These are phyloP conservation scores for Ammopiptanthus mongolicus DNA, from an alignment of 306 rosid species.

Conservation along the genomic window DNA sequence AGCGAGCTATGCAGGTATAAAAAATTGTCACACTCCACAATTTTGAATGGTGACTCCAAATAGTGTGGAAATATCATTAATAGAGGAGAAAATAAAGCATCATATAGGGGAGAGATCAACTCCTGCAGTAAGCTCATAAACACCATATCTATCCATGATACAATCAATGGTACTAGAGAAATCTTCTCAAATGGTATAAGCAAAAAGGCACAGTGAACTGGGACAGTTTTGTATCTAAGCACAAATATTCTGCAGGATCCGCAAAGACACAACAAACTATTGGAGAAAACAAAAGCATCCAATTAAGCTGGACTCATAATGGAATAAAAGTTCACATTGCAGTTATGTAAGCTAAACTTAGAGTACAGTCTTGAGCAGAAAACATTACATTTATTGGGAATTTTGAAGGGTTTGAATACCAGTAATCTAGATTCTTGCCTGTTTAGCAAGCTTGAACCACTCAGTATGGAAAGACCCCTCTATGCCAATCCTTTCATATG, in stretches of 20 bases:
- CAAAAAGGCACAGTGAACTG: neutral
- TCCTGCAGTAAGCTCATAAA: neutral
- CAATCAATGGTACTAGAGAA: neutral
- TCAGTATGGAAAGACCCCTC: constrained; percentile 78
- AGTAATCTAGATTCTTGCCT: constrained; percentile 32
- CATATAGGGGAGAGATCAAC: neutral
- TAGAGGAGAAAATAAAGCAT: neutral
- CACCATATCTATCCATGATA: neutral
- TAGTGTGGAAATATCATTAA: too few relatives aligned
- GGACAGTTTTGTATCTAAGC: neutral
- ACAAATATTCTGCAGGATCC: neutral
- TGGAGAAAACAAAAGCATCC: neutral
- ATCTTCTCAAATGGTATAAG: neutral
- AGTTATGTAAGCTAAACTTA: constrained; percentile 31
- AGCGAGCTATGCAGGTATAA: too few relatives aligned
- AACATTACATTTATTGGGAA: constrained; percentile 33
- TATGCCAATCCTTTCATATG: constrained; percentile 56
- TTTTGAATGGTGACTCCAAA: too few relatives aligned
- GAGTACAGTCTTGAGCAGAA: constrained; percentile 32
- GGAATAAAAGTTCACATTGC: constrained; percentile 7
- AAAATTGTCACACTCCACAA: too few relatives aligned
- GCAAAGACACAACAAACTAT: constrained; percentile 17
- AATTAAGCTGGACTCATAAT: neutral
- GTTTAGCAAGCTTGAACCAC: constrained; percentile 80
- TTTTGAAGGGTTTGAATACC: neutral